Conservation (phyloP, 495 filamentous ascomycete genomes). For the Entonaema liquescens region DNA sequence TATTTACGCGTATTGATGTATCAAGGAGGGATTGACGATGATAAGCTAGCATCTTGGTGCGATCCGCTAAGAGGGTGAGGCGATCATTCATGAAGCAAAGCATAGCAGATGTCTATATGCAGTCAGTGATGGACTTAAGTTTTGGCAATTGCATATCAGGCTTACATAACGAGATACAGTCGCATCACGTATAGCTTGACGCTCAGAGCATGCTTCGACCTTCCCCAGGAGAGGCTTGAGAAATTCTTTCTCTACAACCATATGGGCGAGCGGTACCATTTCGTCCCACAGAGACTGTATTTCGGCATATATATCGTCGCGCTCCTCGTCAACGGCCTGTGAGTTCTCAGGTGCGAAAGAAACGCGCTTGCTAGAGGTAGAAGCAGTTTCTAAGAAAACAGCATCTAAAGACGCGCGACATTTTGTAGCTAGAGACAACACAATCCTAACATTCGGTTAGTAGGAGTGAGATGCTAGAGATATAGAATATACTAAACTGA, state of each 20-base stretch:
- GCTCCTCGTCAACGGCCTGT: conserved; percentile 26
- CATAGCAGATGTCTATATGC: conserved; percentile 33
- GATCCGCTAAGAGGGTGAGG: conserved; percentile 29
- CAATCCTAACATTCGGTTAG: conserved; percentile 37
- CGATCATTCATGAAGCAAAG: conserved; percentile 45
- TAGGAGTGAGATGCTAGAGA: background rate
- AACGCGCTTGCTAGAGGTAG: conserved; percentile 7
- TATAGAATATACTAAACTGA: conserved; percentile 29
- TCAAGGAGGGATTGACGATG: conserved; percentile 33
- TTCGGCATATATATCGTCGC: conserved; percentile 32
- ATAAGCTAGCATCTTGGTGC: conserved; percentile 33
- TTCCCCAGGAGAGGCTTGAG: conserved; percentile 34
- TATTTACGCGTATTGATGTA: conserved; percentile 21
- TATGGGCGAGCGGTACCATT: conserved; percentile 43
- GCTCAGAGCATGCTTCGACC: conserved; percentile 20
- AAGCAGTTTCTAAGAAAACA: conserved; percentile 35
- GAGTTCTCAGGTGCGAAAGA: conserved; percentile 1
- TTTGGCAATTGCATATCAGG: background rate
- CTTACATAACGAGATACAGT: conserved; percentile 40
- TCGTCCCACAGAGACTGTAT: conserved; percentile 41
- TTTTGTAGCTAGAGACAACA: conserved; percentile 40
- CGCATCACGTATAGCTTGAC: conserved; percentile 21
- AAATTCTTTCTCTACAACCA: conserved; percentile 44
- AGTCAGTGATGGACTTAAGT: conserved; percentile 5
- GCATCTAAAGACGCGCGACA: conserved; percentile 42